Evolutionary conservation across 1,139 yeast genomes (phyloP).

Genomic region (Diutina neorugosa): DNA sequence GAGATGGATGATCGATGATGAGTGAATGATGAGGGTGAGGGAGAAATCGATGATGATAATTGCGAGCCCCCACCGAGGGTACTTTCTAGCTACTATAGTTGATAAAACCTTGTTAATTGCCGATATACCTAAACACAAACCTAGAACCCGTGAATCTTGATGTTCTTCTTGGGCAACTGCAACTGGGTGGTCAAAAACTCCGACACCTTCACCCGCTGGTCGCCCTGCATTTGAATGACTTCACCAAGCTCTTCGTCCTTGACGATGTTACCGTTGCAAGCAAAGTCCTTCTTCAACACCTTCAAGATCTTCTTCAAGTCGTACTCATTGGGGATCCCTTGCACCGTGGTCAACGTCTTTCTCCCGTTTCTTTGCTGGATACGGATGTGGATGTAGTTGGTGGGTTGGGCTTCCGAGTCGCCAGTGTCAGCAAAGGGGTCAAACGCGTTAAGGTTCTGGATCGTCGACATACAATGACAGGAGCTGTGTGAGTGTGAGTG

Average conservation of each 20-base stretch:
- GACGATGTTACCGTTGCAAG: conserved; percentile 97
- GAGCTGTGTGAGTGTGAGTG: not conserved
- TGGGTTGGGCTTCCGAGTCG: conserved; percentile 95
- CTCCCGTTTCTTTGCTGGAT: conserved; percentile 99
- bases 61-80: not conserved
- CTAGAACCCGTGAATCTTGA: conserved; percentile 96
- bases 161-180: conserved; percentile 87
- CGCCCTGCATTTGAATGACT: conserved; percentile 97
- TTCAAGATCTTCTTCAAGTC: conserved; percentile 89
- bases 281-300: conserved; percentile 94
- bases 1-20: not conserved
- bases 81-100: too few relatives aligned
- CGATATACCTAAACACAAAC: not conserved
- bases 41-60: too few relatives aligned
- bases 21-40: not conserved
- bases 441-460: conserved; percentile 94
- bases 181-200: conserved; percentile 84
- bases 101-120: not conserved
- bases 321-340: conserved; percentile 92
- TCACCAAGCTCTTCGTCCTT: conserved; percentile 95
- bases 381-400: conserved; percentile 95
- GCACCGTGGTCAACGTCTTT: conserved; percentile 96
- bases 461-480: conserved; percentile 52
- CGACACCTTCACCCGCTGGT: conserved; percentile 93
- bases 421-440: conserved; percentile 99